Percentiles rank a stretch among this genome's conserved stretches.
These are phyloP conservation scores for Candida silvicultrix DNA, from an alignment of 805 yeast species.

Conservation along the genomic window DNA sequence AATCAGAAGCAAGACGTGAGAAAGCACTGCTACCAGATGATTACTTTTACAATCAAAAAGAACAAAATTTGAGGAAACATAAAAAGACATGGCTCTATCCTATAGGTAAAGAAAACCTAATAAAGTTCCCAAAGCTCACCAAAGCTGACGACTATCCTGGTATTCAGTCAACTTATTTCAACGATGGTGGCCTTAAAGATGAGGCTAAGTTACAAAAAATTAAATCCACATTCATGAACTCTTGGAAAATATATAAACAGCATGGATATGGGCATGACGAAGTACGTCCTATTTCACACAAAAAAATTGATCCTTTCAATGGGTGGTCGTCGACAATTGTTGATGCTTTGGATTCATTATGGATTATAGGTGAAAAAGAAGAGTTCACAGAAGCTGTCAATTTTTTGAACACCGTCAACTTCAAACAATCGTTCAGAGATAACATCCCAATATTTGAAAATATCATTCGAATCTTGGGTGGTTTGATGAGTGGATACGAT, in stretches of 20 bases:
- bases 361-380: slow-evolving; percentile 34
- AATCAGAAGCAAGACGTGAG: slow-evolving; percentile 7
- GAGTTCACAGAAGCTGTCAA: slow-evolving; percentile 34
- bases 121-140: slow-evolving; percentile 13
- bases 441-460: slow-evolving; percentile 45
- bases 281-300: slow-evolving; percentile 30
- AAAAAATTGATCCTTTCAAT: slow-evolving; percentile 32
- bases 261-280: slow-evolving; percentile 43
- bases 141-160: slow-evolving; percentile 15
- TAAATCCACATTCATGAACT: slow-evolving; percentile 29
- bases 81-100: slow-evolving; percentile 17
- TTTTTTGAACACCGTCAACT: slow-evolving; percentile 31
- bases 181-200: slow-evolving; percentile 23
- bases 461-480: slow-evolving; percentile 45
- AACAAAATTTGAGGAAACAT: slow-evolving; percentile 10
- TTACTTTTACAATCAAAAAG: slow-evolving; percentile 16
- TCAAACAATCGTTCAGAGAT: slow-evolving; percentile 31
- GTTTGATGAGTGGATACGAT: slow-evolving; percentile 46
- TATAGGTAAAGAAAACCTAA: slow-evolving; percentile 18
- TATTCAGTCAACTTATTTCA: slow-evolving; percentile 24
- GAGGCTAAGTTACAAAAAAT: slow-evolving; percentile 25
- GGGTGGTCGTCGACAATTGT: slow-evolving; percentile 47
- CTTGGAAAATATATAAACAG: slow-evolving; percentile 39
- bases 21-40: slow-evolving; percentile 10
- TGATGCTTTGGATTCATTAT: slow-evolving; percentile 47